Base-by-base conservation (phyloP, 805 yeast genomes). In the Scheffersomyces amazonensis region DNA sequence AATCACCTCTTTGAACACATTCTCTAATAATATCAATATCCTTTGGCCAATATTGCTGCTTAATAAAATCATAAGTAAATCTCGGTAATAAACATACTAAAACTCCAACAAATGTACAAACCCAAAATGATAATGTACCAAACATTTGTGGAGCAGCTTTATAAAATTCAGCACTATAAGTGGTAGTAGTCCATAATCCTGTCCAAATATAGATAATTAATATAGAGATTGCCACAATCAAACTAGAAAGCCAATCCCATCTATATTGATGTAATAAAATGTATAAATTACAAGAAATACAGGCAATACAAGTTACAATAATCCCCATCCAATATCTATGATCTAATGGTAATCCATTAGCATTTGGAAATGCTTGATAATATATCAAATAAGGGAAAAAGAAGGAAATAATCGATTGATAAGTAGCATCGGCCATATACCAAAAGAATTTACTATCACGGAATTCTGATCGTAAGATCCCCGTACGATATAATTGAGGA, bases 21-120 rank as follows among this genome's bases (percentile, higher is more conserved):
- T 86, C 93, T 51, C 93, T 65, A 38, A 86, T 73, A 45, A 86
- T 80, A 50, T 85, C 91, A 42, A 81, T 63, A 59, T 86, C 93
- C 40, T 66, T 71, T 21, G 93, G 95, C 47, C 54, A 63, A 49
- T 64, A 75, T 22, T 79, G 53, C 42, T 75, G 77, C 44, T 66
- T 72, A 29, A 72, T 47, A 46, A 77, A 70, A 56, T 83, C 89
- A 50, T 69, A 75, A 4, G 78, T 59, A 47, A 83, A 78, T 49
- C 91, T 72, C 15, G 95, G 95, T 3, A 83, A 45, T 41, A 86
- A 57, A 60, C 89, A 84, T 33, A 70, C 62, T 32, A 81, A 36
- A 16, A 80, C 67, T n/a, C 90, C 90, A 39, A 79, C 71, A 49
- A 80, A 72, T 37, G 78, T 61, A 47, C 82, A 76, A 4, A 80